Evolutionary conservation across 1,139 yeast genomes (phyloP).

Genomic region (Saccharomyces pastorianus): DNA sequence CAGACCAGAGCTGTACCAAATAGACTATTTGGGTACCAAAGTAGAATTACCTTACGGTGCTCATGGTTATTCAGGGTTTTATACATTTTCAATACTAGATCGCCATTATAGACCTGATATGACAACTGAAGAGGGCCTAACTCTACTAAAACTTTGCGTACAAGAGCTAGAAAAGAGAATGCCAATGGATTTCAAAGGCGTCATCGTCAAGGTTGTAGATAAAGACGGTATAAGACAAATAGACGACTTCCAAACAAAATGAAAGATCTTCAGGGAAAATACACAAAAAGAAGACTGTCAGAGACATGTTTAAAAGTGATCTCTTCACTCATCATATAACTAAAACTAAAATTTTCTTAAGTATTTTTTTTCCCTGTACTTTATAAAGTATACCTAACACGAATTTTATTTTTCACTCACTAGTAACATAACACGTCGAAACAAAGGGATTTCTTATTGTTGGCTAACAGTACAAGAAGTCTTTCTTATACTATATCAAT

Average conservation of each 20-base stretch:
- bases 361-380: background rate
- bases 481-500: background rate
- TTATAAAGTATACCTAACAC: no score
- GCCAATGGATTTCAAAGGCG: conserved; percentile 96
- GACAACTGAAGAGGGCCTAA: conserved; percentile 70
- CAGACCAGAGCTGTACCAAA: conserved; percentile 72
- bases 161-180: conserved; percentile 76
- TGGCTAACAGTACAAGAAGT: background rate
- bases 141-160: conserved; percentile 63
- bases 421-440: background rate
- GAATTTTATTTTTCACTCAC: background rate
- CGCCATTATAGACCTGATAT: conserved; percentile 79
- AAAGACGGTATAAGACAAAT: conserved; percentile 58
- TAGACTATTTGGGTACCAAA: conserved; percentile 89
- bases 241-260: conserved; percentile 27
- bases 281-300: background rate
- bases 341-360: background rate
- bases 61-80: conserved; percentile 94
- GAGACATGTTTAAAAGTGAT: background rate
- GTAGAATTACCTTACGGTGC: conserved; percentile 92
- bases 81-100: conserved; percentile 82
- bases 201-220: conserved; percentile 66
- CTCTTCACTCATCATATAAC: background rate
- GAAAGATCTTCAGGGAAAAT: background rate
- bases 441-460: background rate